These are phyloP conservation scores for Fragilaria crotonensis DNA, from an alignment of 108 stramenopile genomes.

Conservation along the genomic window DNA sequence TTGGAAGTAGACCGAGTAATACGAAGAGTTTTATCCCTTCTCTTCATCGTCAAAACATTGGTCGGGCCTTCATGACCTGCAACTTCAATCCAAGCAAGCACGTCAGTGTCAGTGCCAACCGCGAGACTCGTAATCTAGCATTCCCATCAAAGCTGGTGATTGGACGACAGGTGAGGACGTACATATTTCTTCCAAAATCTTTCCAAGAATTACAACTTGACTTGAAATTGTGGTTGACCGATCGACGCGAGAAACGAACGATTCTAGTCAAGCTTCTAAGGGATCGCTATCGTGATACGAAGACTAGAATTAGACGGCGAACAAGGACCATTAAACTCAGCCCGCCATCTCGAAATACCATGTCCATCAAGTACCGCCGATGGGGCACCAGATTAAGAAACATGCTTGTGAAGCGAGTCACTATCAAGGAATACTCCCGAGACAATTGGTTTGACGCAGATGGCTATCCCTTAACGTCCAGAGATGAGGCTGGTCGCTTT, in stretches of 20 bases:
- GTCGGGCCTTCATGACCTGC: too few species aligned
- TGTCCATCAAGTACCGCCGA: background rate
- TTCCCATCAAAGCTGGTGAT: too few species aligned
- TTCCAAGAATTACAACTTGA: background rate
- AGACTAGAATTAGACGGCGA: background rate
- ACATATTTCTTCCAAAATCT: background rate
- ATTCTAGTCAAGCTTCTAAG: conserved; percentile 1
- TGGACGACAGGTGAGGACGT: background rate
- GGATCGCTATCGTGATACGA: background rate
- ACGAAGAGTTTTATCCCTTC: too few species aligned
- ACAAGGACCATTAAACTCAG: background rate
- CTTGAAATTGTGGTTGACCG: background rate
- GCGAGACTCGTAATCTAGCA: too few species aligned
- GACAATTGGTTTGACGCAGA: conserved; percentile 61
- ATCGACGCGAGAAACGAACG: background rate
- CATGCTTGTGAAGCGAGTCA: conserved; percentile 13
- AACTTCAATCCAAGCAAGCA: too few species aligned
- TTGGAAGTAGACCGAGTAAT: too few species aligned
- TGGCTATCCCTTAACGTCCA: conserved; percentile 65
- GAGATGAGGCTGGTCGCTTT: conserved; percentile 65
- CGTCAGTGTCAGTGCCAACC: too few species aligned
- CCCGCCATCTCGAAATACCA: background rate
- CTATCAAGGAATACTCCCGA: conserved; percentile 51
- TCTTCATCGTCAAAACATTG: too few species aligned
- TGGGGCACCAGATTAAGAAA: background rate